These are phyloP conservation scores for Craspedostauros australis DNA, from an alignment of 108 stramenopile genomes.

Conservation along the genomic window DNA sequence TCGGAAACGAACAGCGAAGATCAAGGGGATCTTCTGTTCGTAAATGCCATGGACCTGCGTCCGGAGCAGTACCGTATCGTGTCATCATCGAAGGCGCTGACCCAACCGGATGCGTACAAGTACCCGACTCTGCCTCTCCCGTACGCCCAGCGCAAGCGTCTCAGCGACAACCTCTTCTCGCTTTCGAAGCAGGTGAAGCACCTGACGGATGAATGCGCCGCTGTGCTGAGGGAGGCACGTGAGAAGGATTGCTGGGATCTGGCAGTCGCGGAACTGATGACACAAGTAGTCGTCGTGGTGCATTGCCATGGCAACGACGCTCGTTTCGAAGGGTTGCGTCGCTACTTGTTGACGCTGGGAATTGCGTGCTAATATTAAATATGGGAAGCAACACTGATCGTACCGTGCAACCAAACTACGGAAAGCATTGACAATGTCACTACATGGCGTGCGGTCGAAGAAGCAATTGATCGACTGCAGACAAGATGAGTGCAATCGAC, in stretches of 20 bases:
- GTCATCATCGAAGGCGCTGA: conserved; percentile 21
- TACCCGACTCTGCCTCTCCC: conserved; percentile 69
- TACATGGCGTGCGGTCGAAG: no score
- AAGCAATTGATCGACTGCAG: no score
- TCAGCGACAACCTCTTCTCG: conserved; percentile 68
- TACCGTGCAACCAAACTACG: not conserved
- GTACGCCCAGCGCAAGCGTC: conserved; percentile 63
- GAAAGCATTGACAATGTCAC: no score
- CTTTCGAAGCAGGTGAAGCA: conserved; percentile 62
- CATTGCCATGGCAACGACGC: conserved; percentile 59
- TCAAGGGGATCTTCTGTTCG: conserved; percentile 54
- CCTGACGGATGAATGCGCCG: conserved; percentile 66
- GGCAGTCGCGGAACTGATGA: conserved; percentile 78
- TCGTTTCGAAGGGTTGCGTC: conserved; percentile 63
- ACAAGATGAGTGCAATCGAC: no score
- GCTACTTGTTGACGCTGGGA: conserved; percentile 60
- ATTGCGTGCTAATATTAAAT: conserved; percentile 48
- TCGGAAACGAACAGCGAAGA: conserved; percentile 17
- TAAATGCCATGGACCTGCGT: conserved; percentile 52
- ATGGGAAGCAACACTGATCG: not conserved
- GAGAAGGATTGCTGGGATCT: conserved; percentile 72
- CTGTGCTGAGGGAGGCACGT: conserved; percentile 62
- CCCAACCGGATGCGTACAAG: conserved; percentile 32
- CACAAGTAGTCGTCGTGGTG: conserved; percentile 65
- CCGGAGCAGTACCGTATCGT: conserved; percentile 60